These are phyloP conservation scores for Fremontodendron californicum DNA, from an alignment of 345 rosid genomes.

Conservation along the genomic window DNA sequence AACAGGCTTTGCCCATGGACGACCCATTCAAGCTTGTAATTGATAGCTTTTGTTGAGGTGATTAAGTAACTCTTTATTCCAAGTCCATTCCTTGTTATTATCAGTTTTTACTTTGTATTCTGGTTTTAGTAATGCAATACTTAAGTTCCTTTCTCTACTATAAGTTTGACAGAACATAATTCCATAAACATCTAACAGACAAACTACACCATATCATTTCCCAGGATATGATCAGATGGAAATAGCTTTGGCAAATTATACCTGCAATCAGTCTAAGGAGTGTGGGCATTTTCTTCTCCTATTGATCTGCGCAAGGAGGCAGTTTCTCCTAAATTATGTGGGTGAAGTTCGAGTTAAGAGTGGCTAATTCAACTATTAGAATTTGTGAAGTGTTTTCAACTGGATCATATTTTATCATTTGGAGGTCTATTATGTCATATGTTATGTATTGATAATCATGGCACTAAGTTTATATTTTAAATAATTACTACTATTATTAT, in stretches of 20 bases:
- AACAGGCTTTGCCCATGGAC: constrained; percentile 38
- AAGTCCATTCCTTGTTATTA: background rate
- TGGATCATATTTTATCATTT: background rate
- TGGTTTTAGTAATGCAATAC: background rate
- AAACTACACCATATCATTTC: background rate
- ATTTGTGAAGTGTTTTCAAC: background rate
- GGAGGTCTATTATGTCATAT: background rate
- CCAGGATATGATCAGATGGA: background rate
- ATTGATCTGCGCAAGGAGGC: background rate
- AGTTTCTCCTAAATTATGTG: background rate
- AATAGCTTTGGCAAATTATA: background rate
- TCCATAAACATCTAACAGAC: background rate
- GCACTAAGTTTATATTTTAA: background rate
- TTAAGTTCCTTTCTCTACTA: background rate
- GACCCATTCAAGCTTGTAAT: constrained; percentile 67
- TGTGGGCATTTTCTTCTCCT: background rate
- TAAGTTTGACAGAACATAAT: background rate
- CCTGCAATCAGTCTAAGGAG: background rate
- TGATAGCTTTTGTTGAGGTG: constrained; percentile 35
- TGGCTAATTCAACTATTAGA: background rate
- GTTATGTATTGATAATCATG: background rate
- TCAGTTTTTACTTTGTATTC: background rate
- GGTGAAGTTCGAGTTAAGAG: background rate
- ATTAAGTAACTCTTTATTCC: background rate
- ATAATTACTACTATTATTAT: background rate